These are phyloP conservation scores for Vitis hybrid DNA, from an alignment of 177 flowering plant genomes.

Conservation along the genomic window DNA sequence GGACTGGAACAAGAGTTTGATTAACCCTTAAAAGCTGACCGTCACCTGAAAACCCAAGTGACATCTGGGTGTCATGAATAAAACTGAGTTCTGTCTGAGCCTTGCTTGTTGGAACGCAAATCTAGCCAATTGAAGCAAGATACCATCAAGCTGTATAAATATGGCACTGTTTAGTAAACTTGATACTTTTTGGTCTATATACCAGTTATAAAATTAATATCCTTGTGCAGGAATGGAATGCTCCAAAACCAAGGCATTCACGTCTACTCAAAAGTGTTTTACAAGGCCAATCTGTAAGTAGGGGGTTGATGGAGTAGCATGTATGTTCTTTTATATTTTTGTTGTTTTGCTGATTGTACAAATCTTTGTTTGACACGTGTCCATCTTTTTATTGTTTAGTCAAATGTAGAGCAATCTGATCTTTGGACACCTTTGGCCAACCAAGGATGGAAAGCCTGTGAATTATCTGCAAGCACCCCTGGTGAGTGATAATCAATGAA, in stretches of 20 bases:
- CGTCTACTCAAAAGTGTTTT: constrained; percentile 71
- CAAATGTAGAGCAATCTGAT: constrained; percentile 46
- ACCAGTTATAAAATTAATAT: neutral
- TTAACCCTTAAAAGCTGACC: no score
- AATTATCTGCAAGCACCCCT: constrained; percentile 24
- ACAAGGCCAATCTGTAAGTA: constrained; percentile 56
- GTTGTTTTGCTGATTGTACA: neutral
- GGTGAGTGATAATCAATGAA: constrained; percentile 41
- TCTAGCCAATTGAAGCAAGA: no score
- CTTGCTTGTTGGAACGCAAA: no score
- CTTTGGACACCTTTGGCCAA: constrained; percentile 75
- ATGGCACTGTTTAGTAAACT: no score
- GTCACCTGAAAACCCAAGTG: no score
- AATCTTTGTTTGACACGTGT: neutral
- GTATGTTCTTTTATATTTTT: neutral
- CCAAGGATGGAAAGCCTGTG: constrained; percentile 79
- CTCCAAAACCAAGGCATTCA: constrained; percentile 72
- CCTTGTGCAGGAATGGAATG: constrained; percentile 81
- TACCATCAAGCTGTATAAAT: no score
- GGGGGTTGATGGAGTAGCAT: constrained; percentile 13
- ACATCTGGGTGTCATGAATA: no score
- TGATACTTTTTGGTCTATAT: no score
- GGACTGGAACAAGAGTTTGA: no score
- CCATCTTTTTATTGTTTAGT: constrained; percentile 31
- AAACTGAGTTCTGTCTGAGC: no score